phyloP scores from a whole-genome alignment of 2,329 filamentous ascomycete species.

The Talaromyces atroroseus region DNA sequence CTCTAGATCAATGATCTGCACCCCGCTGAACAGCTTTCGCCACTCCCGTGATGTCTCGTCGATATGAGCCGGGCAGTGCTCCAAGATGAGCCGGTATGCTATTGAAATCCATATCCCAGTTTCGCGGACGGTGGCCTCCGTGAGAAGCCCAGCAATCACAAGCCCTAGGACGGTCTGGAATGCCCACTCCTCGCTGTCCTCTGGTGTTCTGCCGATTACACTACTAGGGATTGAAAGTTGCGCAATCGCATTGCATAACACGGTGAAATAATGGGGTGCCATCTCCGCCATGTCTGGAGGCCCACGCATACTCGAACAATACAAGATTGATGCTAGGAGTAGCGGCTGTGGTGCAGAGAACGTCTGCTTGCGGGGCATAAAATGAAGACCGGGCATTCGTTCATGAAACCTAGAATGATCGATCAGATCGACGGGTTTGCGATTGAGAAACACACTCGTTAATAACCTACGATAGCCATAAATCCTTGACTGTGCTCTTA shows the following conservation, averaged over 20 bases:
- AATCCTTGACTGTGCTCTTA: constrained; percentile 5
- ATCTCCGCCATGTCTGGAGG: constrained; percentile 7
- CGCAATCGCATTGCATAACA: constrained; percentile 12
- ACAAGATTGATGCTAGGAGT: constrained; percentile 12
- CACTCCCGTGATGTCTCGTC: constrained; percentile 13
- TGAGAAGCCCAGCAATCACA: constrained; percentile 12
- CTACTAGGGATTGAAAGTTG: constrained; percentile 9
- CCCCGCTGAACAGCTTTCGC: constrained; percentile 14
- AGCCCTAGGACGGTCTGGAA: constrained; percentile 13
- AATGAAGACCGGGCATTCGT: constrained; percentile 13
- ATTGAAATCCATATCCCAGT: constrained; percentile 14
- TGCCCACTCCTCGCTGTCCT: constrained; percentile 12
- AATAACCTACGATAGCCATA: constrained; percentile 12
- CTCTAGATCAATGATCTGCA: constrained; percentile 13
- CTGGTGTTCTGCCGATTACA: background rate
- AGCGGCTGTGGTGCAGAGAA: constrained; percentile 13
- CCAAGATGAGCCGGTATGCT: constrained; percentile 9
- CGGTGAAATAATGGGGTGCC: constrained; percentile 9
- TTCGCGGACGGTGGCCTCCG: constrained; percentile 9
- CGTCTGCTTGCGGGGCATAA: constrained; percentile 13
- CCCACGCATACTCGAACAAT: constrained; percentile 13
- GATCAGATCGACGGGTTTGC: background rate
- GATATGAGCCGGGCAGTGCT: constrained; percentile 11
- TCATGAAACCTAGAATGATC: constrained; percentile 10
- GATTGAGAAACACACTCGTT: background rate